Percentiles rank a stretch among this genome's conserved stretches.
These are phyloP conservation scores for Colletotrichum sp. DNA, from an alignment of 2,329 filamentous ascomycete species.

Conservation along the genomic window DNA sequence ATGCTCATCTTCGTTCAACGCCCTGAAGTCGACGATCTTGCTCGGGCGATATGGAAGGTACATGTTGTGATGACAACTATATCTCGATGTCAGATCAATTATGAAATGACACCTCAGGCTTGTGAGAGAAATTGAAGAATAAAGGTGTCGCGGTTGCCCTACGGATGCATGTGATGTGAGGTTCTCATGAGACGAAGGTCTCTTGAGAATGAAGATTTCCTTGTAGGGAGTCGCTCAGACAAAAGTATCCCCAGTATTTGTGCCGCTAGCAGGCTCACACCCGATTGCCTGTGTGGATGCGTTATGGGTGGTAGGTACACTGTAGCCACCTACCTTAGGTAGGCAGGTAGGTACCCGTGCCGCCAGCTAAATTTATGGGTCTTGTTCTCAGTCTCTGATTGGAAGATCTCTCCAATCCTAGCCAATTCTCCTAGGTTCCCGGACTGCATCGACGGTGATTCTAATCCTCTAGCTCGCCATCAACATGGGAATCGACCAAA, in stretches of 20 bases:
- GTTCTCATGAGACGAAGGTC: neutral
- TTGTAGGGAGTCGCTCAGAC: neutral
- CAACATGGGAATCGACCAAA: neutral
- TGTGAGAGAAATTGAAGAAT: neutral
- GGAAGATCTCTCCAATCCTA: neutral
- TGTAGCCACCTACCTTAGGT: neutral
- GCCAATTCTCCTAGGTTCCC: neutral
- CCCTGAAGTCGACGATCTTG: constrained; percentile 7
- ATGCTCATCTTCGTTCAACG: constrained; percentile 24
- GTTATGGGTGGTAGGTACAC: neutral
- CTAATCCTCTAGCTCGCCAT: neutral
- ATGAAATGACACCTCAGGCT: neutral
- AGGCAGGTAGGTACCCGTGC: neutral
- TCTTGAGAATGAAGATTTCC: constrained; percentile 6
- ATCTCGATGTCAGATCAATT: neutral
- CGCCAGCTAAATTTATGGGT: neutral
- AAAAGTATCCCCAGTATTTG: neutral
- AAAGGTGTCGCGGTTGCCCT: neutral
- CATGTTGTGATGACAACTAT: constrained; percentile 5
- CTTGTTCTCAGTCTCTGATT: neutral
- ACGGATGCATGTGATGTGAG: neutral
- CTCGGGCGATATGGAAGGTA: neutral
- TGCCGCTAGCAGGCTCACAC: neutral
- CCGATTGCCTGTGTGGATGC: neutral
- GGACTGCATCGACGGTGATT: neutral